phyloP scores from a whole-genome alignment of 192 early-diverging fungal genomes.

The Pilaira anomala region DNA sequence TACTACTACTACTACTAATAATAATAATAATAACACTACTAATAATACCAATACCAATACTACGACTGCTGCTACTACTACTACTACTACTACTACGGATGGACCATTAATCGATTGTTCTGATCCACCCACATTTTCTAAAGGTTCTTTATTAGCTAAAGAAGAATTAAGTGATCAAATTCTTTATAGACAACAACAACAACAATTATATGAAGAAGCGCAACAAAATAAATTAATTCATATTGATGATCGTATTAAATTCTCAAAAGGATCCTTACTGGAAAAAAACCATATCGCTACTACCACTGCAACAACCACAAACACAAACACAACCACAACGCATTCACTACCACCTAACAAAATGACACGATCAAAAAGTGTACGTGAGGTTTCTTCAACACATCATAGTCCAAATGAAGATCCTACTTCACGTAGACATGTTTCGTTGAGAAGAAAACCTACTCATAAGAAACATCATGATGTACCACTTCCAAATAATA shows the following conservation, averaged over 20 bases:
- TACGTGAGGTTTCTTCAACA: not conserved
- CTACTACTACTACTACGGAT: not conserved
- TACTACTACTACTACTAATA: no score
- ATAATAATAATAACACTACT: no score
- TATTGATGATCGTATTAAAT: constrained; percentile 17
- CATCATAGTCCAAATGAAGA: not conserved
- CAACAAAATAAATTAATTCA: constrained; percentile 22
- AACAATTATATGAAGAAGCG: not conserved
- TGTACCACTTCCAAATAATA: constrained; percentile 17
- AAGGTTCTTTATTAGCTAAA: constrained; percentile 19
- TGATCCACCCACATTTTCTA: constrained; percentile 9
- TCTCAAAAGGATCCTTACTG: constrained; percentile 25
- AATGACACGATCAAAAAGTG: constrained; percentile 20
- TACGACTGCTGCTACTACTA: no score
- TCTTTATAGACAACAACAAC: constrained; percentile 5
- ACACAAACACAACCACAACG: not conserved
- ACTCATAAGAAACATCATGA: constrained; percentile 20
- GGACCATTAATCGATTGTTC: constrained; percentile 10
- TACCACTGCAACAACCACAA: not conserved
- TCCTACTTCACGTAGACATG: constrained; percentile 3
- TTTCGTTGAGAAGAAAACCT: constrained; percentile 13
- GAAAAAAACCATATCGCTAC: not conserved
- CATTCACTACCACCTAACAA: not conserved
- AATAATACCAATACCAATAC: no score
- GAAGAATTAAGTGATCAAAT: not conserved